Conservation (phyloP, 768 basidiomycete species). For the Pulveroboletus frians region DNA sequence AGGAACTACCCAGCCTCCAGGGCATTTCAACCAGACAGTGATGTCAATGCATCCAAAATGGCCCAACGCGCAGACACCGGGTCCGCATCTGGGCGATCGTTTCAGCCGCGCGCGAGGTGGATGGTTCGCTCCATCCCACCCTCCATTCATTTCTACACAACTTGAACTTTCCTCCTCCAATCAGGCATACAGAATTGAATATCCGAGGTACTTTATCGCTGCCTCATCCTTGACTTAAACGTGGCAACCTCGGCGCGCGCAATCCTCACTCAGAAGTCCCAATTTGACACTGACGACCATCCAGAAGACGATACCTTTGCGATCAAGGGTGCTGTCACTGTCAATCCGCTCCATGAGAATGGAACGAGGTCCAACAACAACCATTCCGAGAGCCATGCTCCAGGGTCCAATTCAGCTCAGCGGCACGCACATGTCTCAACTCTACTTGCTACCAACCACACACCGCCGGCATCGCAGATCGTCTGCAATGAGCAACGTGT, state of each 20-base stretch:
- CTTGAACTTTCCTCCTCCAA: constrained; percentile 1
- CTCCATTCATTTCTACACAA: constrained; percentile 7
- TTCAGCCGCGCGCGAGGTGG: not conserved
- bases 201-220: constrained; percentile 16
- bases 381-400: constrained; percentile 20
- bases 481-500: constrained; percentile 17
- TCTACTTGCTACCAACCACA: constrained; percentile 16
- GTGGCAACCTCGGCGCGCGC: constrained; percentile 6
- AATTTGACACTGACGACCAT: constrained; percentile 19
- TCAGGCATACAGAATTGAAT: constrained; percentile 3
- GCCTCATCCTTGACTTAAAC: constrained; percentile 6
- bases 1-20: constrained; percentile 1
- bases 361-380: constrained; percentile 22
- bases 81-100: not conserved
- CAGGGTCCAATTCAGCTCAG: constrained; percentile 27
- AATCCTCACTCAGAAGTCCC: constrained; percentile 7
- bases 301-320: constrained; percentile 21
- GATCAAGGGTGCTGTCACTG: constrained; percentile 25
- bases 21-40: not conserved
- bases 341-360: constrained; percentile 25
- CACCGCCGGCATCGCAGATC: constrained; percentile 24
- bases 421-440: constrained; percentile 17
- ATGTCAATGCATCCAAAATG: constrained; percentile 5
- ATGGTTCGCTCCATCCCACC: constrained; percentile 9
- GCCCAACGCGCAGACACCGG: not conserved